Conservation (phyloP, 75 land plant genomes). For the Sequoiadendron giganteum region DNA sequence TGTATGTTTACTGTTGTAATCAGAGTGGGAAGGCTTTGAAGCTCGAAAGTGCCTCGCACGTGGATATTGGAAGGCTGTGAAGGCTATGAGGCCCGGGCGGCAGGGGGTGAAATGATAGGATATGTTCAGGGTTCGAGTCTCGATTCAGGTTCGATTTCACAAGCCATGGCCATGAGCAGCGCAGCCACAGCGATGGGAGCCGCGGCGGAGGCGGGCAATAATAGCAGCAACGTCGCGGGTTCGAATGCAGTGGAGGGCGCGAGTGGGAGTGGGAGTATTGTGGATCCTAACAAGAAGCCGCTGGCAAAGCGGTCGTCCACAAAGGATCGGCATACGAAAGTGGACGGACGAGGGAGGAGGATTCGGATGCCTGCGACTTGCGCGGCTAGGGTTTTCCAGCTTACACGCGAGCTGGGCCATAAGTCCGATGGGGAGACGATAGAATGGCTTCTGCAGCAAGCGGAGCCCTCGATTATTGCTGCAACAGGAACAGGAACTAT, state of each 20-base stretch:
- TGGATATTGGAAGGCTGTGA: not conserved
- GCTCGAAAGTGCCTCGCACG: not conserved
- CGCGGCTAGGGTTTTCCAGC: constrained; percentile 93
- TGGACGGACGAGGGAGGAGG: constrained; percentile 86
- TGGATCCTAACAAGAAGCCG: constrained; percentile 39
- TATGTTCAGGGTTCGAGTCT: constrained; percentile 10
- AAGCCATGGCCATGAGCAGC: not conserved
- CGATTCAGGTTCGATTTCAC: not conserved
- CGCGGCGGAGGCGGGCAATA: not conserved
- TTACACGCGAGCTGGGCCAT: constrained; percentile 88
- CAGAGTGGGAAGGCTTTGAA: not conserved
- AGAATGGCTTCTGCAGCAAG: constrained; percentile 92
- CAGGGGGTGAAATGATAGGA: constrained; percentile 5
- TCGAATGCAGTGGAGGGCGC: not conserved
- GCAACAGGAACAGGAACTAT: constrained; percentile 94
- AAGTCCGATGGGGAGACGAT: constrained; percentile 97
- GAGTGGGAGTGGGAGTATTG: not conserved
- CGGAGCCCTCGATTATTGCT: constrained; percentile 82
- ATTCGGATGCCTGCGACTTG: constrained; percentile 95
- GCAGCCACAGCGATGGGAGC: not conserved
- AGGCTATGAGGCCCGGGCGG: not conserved
- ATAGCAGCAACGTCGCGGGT: not conserved
- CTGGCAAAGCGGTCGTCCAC: constrained; percentile 52
- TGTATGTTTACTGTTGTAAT: not conserved
- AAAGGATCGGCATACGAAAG: constrained; percentile 91